phyloP scores from a whole-genome alignment of 192 early-diverging fungal species.

The Allomyces arbusculus region DNA sequence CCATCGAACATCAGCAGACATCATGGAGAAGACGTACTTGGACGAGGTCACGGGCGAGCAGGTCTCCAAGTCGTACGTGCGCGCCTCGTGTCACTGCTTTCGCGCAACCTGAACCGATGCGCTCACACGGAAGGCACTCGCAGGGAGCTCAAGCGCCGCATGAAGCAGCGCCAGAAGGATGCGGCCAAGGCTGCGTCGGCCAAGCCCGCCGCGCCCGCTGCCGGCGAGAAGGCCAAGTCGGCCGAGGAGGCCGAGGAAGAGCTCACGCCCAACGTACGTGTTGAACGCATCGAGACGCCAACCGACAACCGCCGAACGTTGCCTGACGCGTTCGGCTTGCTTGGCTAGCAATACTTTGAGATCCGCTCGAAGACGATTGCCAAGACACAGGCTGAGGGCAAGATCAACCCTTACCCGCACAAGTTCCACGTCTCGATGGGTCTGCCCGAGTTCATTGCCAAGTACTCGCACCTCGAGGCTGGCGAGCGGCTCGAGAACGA shows the following conservation, averaged over 20 bases:
- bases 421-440: conserved; percentile 87
- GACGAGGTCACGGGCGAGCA: too few species aligned
- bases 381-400: conserved; percentile 48
- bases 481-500: conserved; percentile 48
- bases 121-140: too few species aligned
- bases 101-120: too few species aligned
- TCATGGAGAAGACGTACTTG: too few species aligned
- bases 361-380: conserved; percentile 68
- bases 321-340: neutral
- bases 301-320: neutral
- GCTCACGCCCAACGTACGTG: conserved; percentile 62
- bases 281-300: neutral
- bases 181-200: conserved; percentile 47
- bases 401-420: conserved; percentile 84
- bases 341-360: conserved; percentile 78
- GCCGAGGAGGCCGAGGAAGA: conserved; percentile 60
- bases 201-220: conserved; percentile 29
- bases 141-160: conserved; percentile 80
- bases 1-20: conserved; percentile 8
- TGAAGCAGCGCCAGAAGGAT: conserved; percentile 78
- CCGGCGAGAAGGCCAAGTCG: conserved; percentile 16
- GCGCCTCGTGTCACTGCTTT: too few species aligned
- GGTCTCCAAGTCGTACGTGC: too few species aligned
- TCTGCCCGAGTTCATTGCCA: conserved; percentile 66
- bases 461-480: conserved; percentile 45